Percentiles rank a stretch among this genome's conserved stretches.
Evolutionary conservation across 73 alveolate genomes (phyloP).

Genomic region (Urostyla sp.): DNA sequence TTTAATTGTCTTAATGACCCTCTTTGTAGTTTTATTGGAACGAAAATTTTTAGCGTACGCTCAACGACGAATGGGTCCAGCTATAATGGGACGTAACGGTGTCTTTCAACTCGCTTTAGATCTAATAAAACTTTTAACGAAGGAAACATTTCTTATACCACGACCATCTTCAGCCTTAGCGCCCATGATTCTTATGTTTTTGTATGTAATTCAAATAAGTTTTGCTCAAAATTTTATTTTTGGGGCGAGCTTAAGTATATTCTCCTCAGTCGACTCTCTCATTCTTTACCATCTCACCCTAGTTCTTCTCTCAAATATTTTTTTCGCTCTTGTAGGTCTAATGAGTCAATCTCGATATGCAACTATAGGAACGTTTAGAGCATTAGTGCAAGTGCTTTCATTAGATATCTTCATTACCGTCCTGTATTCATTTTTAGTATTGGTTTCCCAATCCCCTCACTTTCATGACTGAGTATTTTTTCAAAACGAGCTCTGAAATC

Average conservation of each 20-base stretch:
- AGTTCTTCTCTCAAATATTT: constrained; percentile 35
- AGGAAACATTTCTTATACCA: constrained; percentile 48
- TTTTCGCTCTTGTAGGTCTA: constrained; percentile 35
- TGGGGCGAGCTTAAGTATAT: constrained; percentile 28
- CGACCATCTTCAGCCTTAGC: constrained; percentile 26
- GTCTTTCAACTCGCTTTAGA: constrained; percentile 53
- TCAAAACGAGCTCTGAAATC: constrained; percentile 6
- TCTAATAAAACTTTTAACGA: constrained; percentile 40
- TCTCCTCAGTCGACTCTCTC: constrained; percentile 27
- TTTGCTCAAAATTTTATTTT: constrained; percentile 52
- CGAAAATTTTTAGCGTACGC: constrained; percentile 61
- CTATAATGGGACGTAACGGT: constrained; percentile 58
- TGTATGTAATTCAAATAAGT: constrained; percentile 22
- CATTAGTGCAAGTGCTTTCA: constrained; percentile 45
- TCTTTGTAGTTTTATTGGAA: constrained; percentile 49
- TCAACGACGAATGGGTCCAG: constrained; percentile 62
- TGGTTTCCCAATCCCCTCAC: constrained; percentile 43
- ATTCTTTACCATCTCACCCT: constrained; percentile 13
- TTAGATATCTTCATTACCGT: constrained; percentile 52
- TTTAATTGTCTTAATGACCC: constrained; percentile 6
- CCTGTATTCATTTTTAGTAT: constrained; percentile 13
- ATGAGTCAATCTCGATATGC: constrained; percentile 54
- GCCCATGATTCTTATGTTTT: constrained; percentile 11
- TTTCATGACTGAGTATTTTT: constrained; percentile 44
- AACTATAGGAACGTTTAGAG: constrained; percentile 50